Base-by-base conservation (phyloP, 495 filamentous ascomycete genomes). In the Aspergillus steynii region DNA sequence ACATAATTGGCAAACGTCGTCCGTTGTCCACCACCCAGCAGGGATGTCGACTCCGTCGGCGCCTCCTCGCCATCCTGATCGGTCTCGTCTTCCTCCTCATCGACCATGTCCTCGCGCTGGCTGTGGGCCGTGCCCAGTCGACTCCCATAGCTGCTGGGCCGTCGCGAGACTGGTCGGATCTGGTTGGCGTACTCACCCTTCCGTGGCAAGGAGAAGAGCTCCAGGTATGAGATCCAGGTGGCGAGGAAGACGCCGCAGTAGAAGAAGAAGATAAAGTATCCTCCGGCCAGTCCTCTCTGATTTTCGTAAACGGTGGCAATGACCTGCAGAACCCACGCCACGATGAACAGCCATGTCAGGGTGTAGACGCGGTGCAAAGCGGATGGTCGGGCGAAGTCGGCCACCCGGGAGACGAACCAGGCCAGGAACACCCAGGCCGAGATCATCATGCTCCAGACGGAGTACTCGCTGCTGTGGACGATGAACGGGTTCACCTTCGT, bases 361-460 rank as follows among this genome's bases (percentile, higher is more conserved):
- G 86, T 84, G 74, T 96, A 96, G 20, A 86, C 82, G 31, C 94
- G 81, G 55, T 93, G 89, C 26, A 99, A 84, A 3, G 94, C 95
- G 4, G 89, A 92, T 10, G 94, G 93, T n/a, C 93, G 83, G 5
- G 88, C 84, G 62, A 86, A 89, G 70, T 95, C 90, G 14, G 91
- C 89, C 4, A 91, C 88, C 7, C 89, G 83, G 65, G 93, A 89
- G 55, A 96, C 81, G 54, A 92, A 86, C 94, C 94, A 99, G 28
- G 89, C 87, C 28, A 88, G 62, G 62, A 88, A 86, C 64, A 93
- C 83, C 82, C 91, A 98, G 15, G 89, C 82, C 15, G 89, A 88
- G 2, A 97, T 65, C 83, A 92, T 90, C 89, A 94, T 96, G 58
- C 85, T 86, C 88, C 88, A 90, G 1, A 97, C 90, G 2, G 91